These are phyloP conservation scores for Penicillium sp. DNA, from an alignment of 2,329 filamentous ascomycete species.

Conservation along the genomic window DNA sequence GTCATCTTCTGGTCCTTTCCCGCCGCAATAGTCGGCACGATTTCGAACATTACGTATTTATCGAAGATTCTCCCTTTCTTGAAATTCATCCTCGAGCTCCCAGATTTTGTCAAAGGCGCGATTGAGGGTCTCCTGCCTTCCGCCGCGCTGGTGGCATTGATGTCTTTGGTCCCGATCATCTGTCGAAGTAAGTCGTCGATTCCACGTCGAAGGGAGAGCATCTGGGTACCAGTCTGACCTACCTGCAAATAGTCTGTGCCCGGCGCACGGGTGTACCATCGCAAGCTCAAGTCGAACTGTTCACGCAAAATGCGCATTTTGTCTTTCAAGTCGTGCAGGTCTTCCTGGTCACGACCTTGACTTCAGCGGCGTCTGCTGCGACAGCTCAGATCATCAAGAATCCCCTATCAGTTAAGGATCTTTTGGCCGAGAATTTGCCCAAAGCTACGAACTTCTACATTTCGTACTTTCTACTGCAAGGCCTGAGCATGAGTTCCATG, in stretches of 20 bases:
- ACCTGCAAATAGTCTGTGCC: conserved; percentile 56
- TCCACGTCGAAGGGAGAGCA: no score
- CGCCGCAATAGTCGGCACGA: conserved; percentile 72
- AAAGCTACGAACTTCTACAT: conserved; percentile 92
- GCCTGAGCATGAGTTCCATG: conserved; percentile 67
- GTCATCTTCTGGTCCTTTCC: conserved; percentile 82
- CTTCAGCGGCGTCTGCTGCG: conserved; percentile 71
- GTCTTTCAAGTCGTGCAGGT: conserved; percentile 68
- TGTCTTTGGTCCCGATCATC: conserved; percentile 78
- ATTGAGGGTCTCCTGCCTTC: conserved; percentile 79
- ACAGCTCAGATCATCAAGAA: conserved; percentile 59
- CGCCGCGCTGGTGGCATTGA: conserved; percentile 70
- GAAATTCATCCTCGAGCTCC: conserved; percentile 68
- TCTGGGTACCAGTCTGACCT: not conserved
- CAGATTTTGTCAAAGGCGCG: conserved; percentile 64
- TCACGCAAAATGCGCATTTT: conserved; percentile 87
- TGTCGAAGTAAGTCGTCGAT: conserved; percentile 57
- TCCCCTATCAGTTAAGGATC: conserved; percentile 56
- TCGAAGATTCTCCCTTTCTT: conserved; percentile 52
- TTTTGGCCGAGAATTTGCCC: conserved; percentile 71
- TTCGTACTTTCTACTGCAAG: conserved; percentile 90
- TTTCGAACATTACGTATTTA: conserved; percentile 77
- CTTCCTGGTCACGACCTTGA: conserved; percentile 78
- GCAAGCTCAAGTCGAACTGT: conserved; percentile 71
- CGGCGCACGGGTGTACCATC: conserved; percentile 76